Evolutionary conservation across 2,329 filamentous ascomycete species (phyloP).

Genomic region (Sporothrix pseudoabietina): DNA sequence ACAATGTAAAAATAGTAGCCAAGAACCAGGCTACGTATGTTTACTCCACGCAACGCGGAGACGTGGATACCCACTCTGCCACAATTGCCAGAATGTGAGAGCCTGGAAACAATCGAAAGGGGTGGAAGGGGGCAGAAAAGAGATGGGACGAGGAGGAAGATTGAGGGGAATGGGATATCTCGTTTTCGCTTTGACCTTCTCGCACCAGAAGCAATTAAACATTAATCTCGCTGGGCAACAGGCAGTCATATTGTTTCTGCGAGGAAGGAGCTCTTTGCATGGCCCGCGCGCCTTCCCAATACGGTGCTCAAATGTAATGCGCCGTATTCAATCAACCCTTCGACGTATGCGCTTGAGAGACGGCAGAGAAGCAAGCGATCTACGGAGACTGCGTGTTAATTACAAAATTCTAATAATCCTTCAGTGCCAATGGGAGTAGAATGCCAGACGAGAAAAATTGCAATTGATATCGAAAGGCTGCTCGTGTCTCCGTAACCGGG

Average conservation of each 20-base stretch:
- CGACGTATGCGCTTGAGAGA: background rate
- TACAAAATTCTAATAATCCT: background rate
- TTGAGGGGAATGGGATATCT: background rate
- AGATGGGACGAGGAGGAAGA: slow-evolving; percentile 2
- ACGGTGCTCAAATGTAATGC: background rate
- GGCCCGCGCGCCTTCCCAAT: background rate
- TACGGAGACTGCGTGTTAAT: background rate
- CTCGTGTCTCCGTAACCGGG: slow-evolving; percentile 21
- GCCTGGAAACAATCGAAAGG: slow-evolving; percentile 11
- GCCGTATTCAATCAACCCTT: background rate
- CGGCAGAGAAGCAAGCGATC: background rate
- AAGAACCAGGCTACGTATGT: background rate
- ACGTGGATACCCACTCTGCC: background rate
- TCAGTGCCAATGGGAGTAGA: no score
- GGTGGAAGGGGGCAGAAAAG: background rate
- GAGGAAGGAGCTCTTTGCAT: background rate
- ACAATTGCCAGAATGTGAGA: slow-evolving; percentile 11
- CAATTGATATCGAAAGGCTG: background rate
- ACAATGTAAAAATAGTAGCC: slow-evolving; percentile 16
- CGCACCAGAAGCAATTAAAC: background rate
- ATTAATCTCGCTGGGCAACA: slow-evolving; percentile 16
- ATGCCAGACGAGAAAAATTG: background rate
- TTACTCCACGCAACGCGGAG: slow-evolving; percentile 13
- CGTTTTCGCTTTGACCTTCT: background rate
- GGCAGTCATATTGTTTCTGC: slow-evolving; percentile 1